These are phyloP conservation scores for Ustilago loliicola DNA, from an alignment of 1,284 basidiomycete species.

Conservation along the genomic window DNA sequence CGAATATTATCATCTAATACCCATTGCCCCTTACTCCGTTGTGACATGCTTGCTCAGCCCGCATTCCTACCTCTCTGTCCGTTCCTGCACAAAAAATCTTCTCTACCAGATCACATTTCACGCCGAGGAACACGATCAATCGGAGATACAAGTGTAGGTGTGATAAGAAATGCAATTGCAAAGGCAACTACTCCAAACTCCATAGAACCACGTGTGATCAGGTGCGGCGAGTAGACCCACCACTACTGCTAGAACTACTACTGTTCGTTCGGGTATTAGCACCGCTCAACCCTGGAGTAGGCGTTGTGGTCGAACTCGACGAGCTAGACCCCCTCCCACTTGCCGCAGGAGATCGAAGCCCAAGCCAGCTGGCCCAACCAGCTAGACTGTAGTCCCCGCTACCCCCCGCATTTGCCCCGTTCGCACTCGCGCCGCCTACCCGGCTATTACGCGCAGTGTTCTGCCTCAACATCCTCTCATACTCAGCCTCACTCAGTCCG, in stretches of 20 bases:
- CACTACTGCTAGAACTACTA: conserved; percentile 8
- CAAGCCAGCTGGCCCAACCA: conserved; percentile 45
- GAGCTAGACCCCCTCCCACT: conserved; percentile 3
- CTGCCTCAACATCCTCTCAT: conserved; percentile 43
- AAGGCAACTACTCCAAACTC: not conserved
- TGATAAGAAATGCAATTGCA: conserved; percentile 1
- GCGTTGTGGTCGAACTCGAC: not conserved
- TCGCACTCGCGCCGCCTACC: not conserved
- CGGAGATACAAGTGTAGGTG: no score
- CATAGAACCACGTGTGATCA: not conserved
- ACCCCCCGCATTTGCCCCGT: not conserved
- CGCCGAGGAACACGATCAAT: no score
- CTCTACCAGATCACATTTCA: no score
- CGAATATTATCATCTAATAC: not conserved
- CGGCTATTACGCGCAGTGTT: conserved; percentile 44
- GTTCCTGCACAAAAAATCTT: no score
- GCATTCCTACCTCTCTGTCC: no score
- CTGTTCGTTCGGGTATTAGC: conserved; percentile 6
- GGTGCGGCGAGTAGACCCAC: conserved; percentile 5
- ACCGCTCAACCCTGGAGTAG: not conserved
- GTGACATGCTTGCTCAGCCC: not conserved
- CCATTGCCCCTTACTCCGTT: not conserved
- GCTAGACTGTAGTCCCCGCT: conserved; percentile 33
- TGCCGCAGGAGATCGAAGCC: conserved; percentile 9
- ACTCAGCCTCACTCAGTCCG: conserved; percentile 47